Conservation (phyloP, 441 rosid genomes). For the Euphorbia corollata region DNA sequence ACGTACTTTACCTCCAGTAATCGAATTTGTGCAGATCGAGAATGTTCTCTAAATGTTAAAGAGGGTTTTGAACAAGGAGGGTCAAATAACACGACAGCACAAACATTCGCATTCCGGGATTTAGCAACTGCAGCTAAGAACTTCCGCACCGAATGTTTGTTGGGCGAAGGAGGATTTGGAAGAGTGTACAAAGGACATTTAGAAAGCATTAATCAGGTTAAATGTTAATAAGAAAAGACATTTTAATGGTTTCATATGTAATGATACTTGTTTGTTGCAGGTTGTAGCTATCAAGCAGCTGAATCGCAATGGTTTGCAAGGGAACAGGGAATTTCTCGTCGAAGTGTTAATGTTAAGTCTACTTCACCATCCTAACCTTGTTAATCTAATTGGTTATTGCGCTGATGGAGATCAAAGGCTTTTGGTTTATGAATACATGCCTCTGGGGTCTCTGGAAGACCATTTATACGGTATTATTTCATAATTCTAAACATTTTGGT, state of each 20-base stretch:
- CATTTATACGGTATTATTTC: conserved; percentile 54
- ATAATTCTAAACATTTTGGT: not conserved
- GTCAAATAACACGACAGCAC: conserved; percentile 45
- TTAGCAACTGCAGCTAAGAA: conserved; percentile 48
- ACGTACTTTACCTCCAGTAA: no score
- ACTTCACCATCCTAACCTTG: conserved; percentile 79
- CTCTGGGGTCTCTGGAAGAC: conserved; percentile 73
- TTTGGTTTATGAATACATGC: conserved; percentile 83
- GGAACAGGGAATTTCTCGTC: conserved; percentile 77
- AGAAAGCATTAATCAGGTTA: conserved; percentile 51
- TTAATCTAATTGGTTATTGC: conserved; percentile 74
- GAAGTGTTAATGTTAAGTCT: conserved; percentile 71
- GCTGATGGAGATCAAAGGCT: conserved; percentile 90
- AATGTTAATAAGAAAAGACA: not conserved
- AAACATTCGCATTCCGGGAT: conserved; percentile 53
- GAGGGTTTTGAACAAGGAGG: conserved; percentile 32
- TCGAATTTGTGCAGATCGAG: conserved; percentile 33
- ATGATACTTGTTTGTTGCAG: conserved; percentile 26
- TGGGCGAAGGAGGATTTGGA: conserved; percentile 71
- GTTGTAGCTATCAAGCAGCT: conserved; percentile 88
- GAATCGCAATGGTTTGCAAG: conserved; percentile 78
- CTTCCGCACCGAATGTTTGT: conserved; percentile 49
- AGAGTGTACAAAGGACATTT: conserved; percentile 57
- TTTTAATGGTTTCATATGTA: no score
- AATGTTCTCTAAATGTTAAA: conserved; percentile 29